Percentiles rank a stretch among this genome's conserved stretches.
Evolutionary conservation across 345 rosid species (phyloP).

Genomic region (Camelina laxa): DNA sequence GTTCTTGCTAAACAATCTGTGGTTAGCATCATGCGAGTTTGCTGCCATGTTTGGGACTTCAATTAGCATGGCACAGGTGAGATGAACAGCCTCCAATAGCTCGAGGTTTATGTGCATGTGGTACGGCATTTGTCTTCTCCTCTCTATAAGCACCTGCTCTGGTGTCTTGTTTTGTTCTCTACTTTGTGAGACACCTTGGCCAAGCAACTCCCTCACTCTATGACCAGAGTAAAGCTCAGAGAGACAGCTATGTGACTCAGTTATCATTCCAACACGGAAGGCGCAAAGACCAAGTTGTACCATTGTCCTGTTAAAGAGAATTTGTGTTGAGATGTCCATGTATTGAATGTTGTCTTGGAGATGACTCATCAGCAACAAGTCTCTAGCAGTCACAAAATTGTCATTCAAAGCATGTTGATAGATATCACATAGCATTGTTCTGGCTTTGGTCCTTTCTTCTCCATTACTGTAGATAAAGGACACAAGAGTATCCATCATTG

Average conservation of each 20-base stretch:
- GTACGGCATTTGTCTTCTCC: slow-evolving; percentile 92
- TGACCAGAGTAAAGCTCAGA: slow-evolving; percentile 87
- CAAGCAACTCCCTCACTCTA: slow-evolving; percentile 90
- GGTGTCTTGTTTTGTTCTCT: slow-evolving; percentile 91
- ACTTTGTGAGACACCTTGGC: slow-evolving; percentile 89
- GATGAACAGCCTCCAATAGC: slow-evolving; percentile 84
- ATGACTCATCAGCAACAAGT: slow-evolving; percentile 87
- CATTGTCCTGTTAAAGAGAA: slow-evolving; percentile 88
- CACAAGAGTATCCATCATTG: slow-evolving; percentile 79
- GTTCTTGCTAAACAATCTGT: slow-evolving; percentile 72
- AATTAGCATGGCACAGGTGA: slow-evolving; percentile 84
- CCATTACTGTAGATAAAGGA: slow-evolving; percentile 83
- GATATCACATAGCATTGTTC: slow-evolving; percentile 94
- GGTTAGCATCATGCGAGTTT: slow-evolving; percentile 59
- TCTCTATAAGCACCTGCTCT: slow-evolving; percentile 73
- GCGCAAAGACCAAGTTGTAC: slow-evolving; percentile 94
- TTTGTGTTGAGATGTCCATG: slow-evolving; percentile 89
- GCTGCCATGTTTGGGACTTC: slow-evolving; percentile 93
- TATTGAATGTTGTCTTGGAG: slow-evolving; percentile 82
- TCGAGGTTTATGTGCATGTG: slow-evolving; percentile 96
- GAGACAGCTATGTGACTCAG: slow-evolving; percentile 81
- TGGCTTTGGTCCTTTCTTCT: slow-evolving; percentile 95
- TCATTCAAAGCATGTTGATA: slow-evolving; percentile 86
- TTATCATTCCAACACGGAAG: slow-evolving; percentile 69
- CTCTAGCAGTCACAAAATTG: slow-evolving; percentile 73